These are phyloP conservation scores for Asterochloris erici DNA, from an alignment of 139 green algal genomes.

Conservation along the genomic window DNA sequence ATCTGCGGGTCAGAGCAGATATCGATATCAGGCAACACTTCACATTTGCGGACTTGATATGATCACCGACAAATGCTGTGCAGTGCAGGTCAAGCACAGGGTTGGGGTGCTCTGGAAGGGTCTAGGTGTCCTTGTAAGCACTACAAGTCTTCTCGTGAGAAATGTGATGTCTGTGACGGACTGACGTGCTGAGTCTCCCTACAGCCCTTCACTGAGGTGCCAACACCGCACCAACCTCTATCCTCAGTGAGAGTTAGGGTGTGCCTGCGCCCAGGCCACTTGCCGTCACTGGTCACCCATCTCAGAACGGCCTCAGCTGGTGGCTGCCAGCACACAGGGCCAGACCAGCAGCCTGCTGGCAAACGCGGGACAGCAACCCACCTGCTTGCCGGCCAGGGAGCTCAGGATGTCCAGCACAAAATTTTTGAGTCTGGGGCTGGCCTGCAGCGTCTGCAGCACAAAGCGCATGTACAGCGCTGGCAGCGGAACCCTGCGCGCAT, in stretches of 20 bases:
- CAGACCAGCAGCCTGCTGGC: neutral
- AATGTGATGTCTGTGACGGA: neutral
- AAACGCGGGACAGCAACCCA: constrained; percentile 12
- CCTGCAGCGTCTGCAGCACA: constrained; percentile 57
- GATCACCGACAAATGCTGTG: neutral
- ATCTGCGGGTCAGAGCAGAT: neutral
- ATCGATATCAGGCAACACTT: neutral
- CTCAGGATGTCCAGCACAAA: constrained; percentile 63
- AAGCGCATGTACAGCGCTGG: constrained; percentile 69
- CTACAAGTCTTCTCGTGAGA: neutral
- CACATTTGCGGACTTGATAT: neutral
- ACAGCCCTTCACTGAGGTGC: neutral
- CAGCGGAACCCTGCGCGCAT: constrained; percentile 30
- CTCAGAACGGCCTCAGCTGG: neutral
- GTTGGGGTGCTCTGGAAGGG: neutral
- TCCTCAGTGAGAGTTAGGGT: neutral
- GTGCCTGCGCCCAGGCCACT: neutral
- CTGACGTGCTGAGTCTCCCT: neutral
- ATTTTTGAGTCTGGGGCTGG: constrained; percentile 41
- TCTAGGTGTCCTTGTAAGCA: neutral
- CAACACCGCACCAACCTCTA: neutral
- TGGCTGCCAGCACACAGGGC: neutral
- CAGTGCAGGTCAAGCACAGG: neutral
- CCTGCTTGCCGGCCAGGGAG: constrained; percentile 53
- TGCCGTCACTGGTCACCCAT: neutral